These are phyloP conservation scores for Lentinula sp. DNA, from an alignment of 768 basidiomycete genomes.

Conservation along the genomic window DNA sequence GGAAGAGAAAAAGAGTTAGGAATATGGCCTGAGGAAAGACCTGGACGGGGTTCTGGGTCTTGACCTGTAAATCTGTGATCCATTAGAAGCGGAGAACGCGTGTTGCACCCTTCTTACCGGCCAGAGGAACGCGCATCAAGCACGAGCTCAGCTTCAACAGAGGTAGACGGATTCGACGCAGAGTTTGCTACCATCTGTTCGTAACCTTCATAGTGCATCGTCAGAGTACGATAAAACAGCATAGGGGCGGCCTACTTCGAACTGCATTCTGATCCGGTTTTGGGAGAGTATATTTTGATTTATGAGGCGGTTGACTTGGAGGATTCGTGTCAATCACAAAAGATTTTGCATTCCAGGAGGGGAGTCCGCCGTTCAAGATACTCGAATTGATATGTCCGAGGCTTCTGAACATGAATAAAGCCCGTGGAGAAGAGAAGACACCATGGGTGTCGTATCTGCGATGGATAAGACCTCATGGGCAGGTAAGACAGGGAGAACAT, in stretches of 20 bases:
- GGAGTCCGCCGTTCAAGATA: conserved; percentile 90
- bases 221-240: neutral
- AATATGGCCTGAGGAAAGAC: conserved; percentile 88
- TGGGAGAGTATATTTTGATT: conserved; percentile 46
- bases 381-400: conserved; percentile 86
- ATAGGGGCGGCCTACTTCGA: conserved; percentile 32
- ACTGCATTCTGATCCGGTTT: conserved; percentile 42
- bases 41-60: conserved; percentile 85
- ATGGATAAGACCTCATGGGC: conserved; percentile 4
- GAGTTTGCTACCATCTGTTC: conserved; percentile 77
- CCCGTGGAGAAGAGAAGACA: conserved; percentile 88
- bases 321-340: conserved; percentile 40
- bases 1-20: conserved; percentile 82
- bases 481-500: conserved; percentile 16
- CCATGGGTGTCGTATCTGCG: conserved; percentile 84
- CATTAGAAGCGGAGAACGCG: neutral
- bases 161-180: conserved; percentile 31
- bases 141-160: conserved; percentile 56
- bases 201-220: conserved; percentile 46
- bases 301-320: conserved; percentile 17
- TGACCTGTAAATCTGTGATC: conserved; percentile 63
- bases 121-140: conserved; percentile 85
- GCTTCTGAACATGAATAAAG: conserved; percentile 89
- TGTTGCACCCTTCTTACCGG: conserved; percentile 40
- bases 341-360: conserved; percentile 69